Evolutionary conservation across 768 basidiomycete genomes (phyloP).

Genomic region (Glaciozyma antarctica): DNA sequence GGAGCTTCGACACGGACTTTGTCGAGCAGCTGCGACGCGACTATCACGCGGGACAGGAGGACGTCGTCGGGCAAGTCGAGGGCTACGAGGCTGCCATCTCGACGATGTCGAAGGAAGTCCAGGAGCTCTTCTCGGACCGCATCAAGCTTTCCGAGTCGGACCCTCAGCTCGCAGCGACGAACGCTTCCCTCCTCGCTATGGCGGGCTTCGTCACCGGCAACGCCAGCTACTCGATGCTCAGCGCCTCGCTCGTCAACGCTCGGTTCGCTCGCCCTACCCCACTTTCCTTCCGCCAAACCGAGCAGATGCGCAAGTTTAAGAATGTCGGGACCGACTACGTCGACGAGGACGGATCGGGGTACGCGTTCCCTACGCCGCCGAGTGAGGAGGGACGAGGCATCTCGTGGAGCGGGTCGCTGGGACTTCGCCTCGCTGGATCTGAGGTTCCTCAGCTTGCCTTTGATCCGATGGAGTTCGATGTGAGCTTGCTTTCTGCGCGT

Average conservation of each 20-base stretch:
- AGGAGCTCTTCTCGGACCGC: neutral
- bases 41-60: constrained; percentile 14
- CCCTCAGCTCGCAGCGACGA: constrained; percentile 15
- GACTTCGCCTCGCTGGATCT: neutral
- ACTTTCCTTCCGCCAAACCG: constrained; percentile 15
- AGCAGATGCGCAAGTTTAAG: constrained; percentile 6
- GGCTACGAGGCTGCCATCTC: constrained; percentile 16
- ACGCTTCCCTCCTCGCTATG: constrained; percentile 30
- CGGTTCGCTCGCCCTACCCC: constrained; percentile 29
- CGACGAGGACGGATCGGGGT: constrained; percentile 8
- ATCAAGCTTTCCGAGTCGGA: neutral
- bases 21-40: constrained; percentile 25
- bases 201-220: constrained; percentile 31
- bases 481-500: neutral
- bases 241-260: constrained; percentile 22
- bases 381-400: neutral
- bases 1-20: constrained; percentile 30
- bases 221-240: constrained; percentile 14
- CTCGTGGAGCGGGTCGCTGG: constrained; percentile 15
- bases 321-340: constrained; percentile 3
- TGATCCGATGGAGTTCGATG: constrained; percentile 28
- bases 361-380: constrained; percentile 27
- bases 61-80: constrained; percentile 23
- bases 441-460: constrained; percentile 14
- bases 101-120: neutral